Evolutionary conservation across 768 basidiomycete genomes (phyloP), one percentile per base, ranked within the genome.

Genomic region (Lentinula aciculospora): DNA sequence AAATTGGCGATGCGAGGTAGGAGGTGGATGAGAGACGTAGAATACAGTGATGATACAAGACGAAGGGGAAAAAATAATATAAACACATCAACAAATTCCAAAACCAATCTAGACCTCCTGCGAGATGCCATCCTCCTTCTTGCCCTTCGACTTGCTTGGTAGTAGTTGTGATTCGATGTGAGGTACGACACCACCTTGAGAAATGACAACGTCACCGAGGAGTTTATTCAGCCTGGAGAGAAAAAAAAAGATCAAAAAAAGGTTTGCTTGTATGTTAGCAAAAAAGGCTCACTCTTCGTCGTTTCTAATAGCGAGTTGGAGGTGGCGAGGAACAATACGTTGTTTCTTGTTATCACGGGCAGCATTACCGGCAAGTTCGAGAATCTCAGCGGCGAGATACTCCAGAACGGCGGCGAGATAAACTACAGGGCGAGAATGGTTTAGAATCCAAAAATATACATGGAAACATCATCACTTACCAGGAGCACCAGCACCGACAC

Each of bases 241-340:
- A 27, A 29, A 0, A 27, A 34, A 36, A 15, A 34, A 45, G 36
- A 50, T 27, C 3, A 58, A 27, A 51, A 27, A 3, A 51, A 34
- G 23, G 9, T 27, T 19, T 4, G 25, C 9, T 12, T 2, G 25
- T 25, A 3, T 5, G 9, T 15, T 19, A 39, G 68, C 77, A 60
- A 17, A 47, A 53, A 5, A 10, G 17, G 27, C 51, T 53, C 68
- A 87, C 86, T 89, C 92, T 70, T 94, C 92, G 59, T 92, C 91
- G 71, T 94, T 92, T 64, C 93, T 83, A 72, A 95, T 92, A 62
- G 94, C 93, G 56, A 95, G 84, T 68, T 95, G 94, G 49, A 95
- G 72, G 74, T 95, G 94, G 66, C 94, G 86, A 56, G 93, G 94
- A 23, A 94, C 90, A 65, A 95, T 94, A 87, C 94, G 92, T 64